Percentiles rank a stretch among this genome's conserved stretches.
These are phyloP conservation scores for Byssochlamys sp. DNA, from an alignment of 2,329 filamentous ascomycete species.

Conservation along the genomic window DNA sequence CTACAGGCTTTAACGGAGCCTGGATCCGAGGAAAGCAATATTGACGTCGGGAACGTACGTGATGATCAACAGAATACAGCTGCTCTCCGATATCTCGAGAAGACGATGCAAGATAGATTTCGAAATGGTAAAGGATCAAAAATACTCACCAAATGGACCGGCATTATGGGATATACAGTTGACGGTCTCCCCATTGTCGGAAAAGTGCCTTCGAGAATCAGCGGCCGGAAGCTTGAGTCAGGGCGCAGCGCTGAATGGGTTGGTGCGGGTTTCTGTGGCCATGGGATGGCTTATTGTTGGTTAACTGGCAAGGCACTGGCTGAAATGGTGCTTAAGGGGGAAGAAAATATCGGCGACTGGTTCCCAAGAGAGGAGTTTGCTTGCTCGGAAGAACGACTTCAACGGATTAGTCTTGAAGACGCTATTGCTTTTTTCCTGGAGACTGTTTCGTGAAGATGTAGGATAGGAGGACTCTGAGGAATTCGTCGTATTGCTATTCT, in stretches of 20 bases:
- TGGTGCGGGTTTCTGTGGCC: constrained; percentile 55
- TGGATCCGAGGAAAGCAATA: constrained; percentile 1
- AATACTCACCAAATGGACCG: constrained; percentile 21
- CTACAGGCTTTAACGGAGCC: constrained; percentile 4
- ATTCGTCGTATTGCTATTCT: too few relatives aligned
- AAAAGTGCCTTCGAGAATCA: constrained; percentile 27
- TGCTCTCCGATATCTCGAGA: constrained; percentile 2
- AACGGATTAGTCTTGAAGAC: neutral
- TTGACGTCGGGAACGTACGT: constrained; percentile 5
- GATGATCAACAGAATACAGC: constrained; percentile 4
- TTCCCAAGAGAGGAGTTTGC: constrained; percentile 13
- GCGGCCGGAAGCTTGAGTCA: constrained; percentile 21
- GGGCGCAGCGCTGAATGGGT: constrained; percentile 38
- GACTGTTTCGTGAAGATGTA: neutral
- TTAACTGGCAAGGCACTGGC: constrained; percentile 18
- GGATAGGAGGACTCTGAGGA: too few relatives aligned
- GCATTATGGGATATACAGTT: constrained; percentile 43
- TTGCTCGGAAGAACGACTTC: constrained; percentile 5
- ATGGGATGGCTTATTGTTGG: constrained; percentile 54
- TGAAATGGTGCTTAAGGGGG: constrained; percentile 18
- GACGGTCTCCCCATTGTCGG: constrained; percentile 47
- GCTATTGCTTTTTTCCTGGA: neutral
- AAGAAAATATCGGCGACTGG: constrained; percentile 14
- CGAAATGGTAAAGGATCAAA: constrained; percentile 9
- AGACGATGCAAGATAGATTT: constrained; percentile 2